Evolutionary conservation across 768 basidiomycete genomes (phyloP), one percentile per base, ranked within the genome.

Genomic region (Trametopsis cervina): DNA sequence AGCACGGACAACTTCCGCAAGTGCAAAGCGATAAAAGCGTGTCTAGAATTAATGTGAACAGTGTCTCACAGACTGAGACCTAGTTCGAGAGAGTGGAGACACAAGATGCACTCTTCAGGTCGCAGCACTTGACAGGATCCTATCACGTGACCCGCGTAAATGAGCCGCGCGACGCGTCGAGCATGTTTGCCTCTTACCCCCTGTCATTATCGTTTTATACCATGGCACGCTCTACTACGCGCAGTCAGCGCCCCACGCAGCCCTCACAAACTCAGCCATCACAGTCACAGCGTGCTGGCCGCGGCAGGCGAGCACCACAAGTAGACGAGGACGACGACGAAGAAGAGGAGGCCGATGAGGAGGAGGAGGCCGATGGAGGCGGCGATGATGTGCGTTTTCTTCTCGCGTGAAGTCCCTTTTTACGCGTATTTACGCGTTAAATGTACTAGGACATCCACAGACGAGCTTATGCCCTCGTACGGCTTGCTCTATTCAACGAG

Each of bases 401-500:
- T 24, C 35, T 42, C 7, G 18, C 23, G 18, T 27, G 13, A 21
- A 15, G 10, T 2, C 4, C 11, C 24, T 7, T 3, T 22, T 7
- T 21, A 25, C 18, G 46, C 7, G 41, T 13, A 17, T 9, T 9
- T 10, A 12, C 9, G 4, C 29, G 21, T 2, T n/a, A 9, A 7
- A 23, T 24, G 33, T 2, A 21, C 21, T 40, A 93, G 89, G 79
- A 83, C 17, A 57, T 81, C 20, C 67, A 71, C n/a, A 73, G 77
- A 43, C 81, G 78, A 61, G 85, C 85, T 0, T 72, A 76, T 42
- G 80, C 83, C 43, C 74, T 95, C 25, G 87, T 86, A 9, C 77
- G 91, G 15, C 73, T 90, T 20, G 89, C 90, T 2, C 69, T 97
- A 36, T 94, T 92, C 63, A 73, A 71, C 4, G 91, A 95, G 61